Conservation (phyloP, 1,284 basidiomycete species). For the Fereydounia khargensis region DNA sequence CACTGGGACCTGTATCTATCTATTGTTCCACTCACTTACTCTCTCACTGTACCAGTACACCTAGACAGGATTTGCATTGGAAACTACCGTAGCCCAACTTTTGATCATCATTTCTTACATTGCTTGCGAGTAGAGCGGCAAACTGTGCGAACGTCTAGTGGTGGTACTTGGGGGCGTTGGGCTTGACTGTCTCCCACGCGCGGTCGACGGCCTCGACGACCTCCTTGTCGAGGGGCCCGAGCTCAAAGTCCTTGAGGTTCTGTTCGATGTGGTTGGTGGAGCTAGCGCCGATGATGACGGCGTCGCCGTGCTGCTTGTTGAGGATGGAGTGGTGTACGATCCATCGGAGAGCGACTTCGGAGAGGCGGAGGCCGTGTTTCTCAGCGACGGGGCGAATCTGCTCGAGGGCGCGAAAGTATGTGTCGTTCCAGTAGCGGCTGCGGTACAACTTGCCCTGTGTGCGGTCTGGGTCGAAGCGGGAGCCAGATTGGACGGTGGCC, state of each 20-base stretch:
- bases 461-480: conserved; percentile 31
- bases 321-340: conserved; percentile 38
- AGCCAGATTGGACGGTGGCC: conserved; percentile 9
- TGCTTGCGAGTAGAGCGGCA: not conserved
- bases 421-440: conserved; percentile 35
- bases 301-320: conserved; percentile 14
- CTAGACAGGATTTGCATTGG: no score
- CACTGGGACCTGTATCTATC: no score
- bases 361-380: conserved; percentile 14
- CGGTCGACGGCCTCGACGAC: conserved; percentile 32
- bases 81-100: no score
- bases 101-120: no score
- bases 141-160: conserved; percentile 3
- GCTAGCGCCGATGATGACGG: conserved; percentile 35
- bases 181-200: conserved; percentile 38
- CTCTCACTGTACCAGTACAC: no score
- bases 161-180: conserved; percentile 23
- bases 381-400: conserved; percentile 34
- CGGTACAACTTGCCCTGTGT: conserved; percentile 37
- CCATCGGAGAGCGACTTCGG: conserved; percentile 41
- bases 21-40: no score
- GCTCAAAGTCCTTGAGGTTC: conserved; percentile 40
- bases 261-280: conserved; percentile 32
- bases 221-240: conserved; percentile 20
- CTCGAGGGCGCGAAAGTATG: conserved; percentile 52